Conservation (phyloP, 2,329 filamentous ascomycete species). For the Microcyclosporella mali region DNA sequence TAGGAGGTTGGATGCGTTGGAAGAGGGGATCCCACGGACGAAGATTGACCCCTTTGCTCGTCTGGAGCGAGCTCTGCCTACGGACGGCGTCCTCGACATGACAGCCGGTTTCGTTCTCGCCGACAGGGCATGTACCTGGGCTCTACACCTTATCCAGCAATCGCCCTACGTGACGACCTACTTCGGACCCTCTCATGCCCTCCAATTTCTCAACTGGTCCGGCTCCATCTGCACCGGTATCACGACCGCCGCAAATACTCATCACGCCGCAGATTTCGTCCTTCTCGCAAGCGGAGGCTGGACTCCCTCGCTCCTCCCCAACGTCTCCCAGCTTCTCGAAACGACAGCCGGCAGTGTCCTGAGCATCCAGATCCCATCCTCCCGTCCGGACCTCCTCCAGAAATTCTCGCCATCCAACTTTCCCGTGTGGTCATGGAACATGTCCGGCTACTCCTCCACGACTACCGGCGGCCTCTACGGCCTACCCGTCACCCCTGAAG, state of each 20-base stretch:
- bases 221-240: constrained; percentile 10
- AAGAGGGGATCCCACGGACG: constrained; percentile 9
- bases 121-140: constrained; percentile 15
- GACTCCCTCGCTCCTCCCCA: constrained; percentile 39
- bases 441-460: constrained; percentile 7
- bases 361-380: constrained; percentile 39
- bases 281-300: constrained; percentile 27
- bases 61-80: constrained; percentile 5
- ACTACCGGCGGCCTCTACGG: constrained; percentile 22
- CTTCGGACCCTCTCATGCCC: constrained; percentile 11
- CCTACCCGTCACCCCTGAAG: constrained; percentile 20
- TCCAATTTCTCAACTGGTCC: constrained; percentile 10
- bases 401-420: constrained; percentile 41
- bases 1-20: constrained; percentile 8
- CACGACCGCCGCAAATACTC: constrained; percentile 40
- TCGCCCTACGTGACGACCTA: constrained; percentile 11
- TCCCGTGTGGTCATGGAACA: constrained; percentile 38
- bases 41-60: constrained; percentile 17
- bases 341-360: constrained; percentile 45
- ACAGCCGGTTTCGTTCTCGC: constrained; percentile 18
- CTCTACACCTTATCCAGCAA: constrained; percentile 10
- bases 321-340: constrained; percentile 35
- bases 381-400: constrained; percentile 34
- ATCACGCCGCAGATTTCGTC: constrained; percentile 24
- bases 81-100: constrained; percentile 17